Evolutionary conservation across 2,329 filamentous ascomycete genomes (phyloP).

Genomic region (Exophiala mesophila): DNA sequence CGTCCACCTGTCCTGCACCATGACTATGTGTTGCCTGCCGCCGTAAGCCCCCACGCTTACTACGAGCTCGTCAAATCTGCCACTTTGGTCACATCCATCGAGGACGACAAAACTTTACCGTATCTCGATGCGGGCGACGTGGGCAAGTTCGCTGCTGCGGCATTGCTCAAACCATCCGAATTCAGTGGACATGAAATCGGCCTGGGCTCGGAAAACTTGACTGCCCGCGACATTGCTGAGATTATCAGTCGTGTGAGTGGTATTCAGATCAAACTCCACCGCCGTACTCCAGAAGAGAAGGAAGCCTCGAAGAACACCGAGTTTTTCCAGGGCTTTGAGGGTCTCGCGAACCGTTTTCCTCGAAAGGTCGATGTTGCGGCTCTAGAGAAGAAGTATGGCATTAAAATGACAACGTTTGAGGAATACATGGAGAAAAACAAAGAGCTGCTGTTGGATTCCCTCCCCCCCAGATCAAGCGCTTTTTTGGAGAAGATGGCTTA

Average conservation of each 20-base stretch:
- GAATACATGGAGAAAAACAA: conserved; percentile 42
- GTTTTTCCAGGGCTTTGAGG: conserved; percentile 38
- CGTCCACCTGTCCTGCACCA: conserved; percentile 50
- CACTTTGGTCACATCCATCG: conserved; percentile 36
- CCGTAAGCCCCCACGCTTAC: conserved; percentile 32
- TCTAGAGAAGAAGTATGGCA: conserved; percentile 32
- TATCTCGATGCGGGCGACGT: conserved; percentile 47
- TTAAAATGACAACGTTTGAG: conserved; percentile 42
- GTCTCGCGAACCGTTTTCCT: conserved; percentile 33
- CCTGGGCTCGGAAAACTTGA: conserved; percentile 40
- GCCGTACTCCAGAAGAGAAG: conserved; percentile 42
- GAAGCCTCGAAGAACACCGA: conserved; percentile 32
- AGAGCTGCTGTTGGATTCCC: conserved; percentile 12
- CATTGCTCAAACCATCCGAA: conserved; percentile 38
- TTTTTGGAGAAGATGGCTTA: background rate
- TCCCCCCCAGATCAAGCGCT: conserved; percentile 2
- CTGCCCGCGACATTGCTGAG: conserved; percentile 34
- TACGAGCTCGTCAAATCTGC: conserved; percentile 37
- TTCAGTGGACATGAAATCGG: conserved; percentile 41
- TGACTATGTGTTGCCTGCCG: conserved; percentile 45
- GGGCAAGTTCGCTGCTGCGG: conserved; percentile 42
- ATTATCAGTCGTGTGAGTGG: conserved; percentile 33
- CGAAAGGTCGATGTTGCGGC: conserved; percentile 2
- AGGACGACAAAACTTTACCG: conserved; percentile 35
- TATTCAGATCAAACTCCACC: conserved; percentile 35